Percentiles rank a stretch among this genome's conserved stretches.
These are phyloP conservation scores for Skeletonema grethae DNA, from an alignment of 108 stramenopile species.

Conservation along the genomic window DNA sequence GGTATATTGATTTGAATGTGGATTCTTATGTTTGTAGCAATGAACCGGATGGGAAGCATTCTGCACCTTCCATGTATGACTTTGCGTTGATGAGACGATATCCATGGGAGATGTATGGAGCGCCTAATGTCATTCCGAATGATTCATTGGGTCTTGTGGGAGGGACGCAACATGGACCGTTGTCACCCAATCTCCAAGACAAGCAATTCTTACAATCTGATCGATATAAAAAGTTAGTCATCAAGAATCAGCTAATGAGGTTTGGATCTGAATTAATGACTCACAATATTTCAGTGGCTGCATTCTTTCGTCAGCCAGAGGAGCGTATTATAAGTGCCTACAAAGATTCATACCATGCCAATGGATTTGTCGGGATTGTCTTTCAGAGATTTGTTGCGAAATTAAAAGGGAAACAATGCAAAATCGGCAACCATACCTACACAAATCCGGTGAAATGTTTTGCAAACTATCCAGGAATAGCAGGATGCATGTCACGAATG, in stretches of 20 bases:
- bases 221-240: constrained; percentile 10
- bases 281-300: constrained; percentile 40
- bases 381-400: neutral
- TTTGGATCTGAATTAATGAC: constrained; percentile 34
- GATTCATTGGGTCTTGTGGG: constrained; percentile 37
- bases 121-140: constrained; percentile 25
- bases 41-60: neutral
- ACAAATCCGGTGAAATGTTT: constrained; percentile 44
- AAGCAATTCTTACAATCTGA: neutral
- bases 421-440: constrained; percentile 11
- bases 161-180: constrained; percentile 44
- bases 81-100: constrained; percentile 52
- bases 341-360: constrained; percentile 39
- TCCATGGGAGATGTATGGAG: constrained; percentile 54
- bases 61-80: constrained; percentile 40
- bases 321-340: constrained; percentile 44
- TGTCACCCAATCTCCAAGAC: constrained; percentile 16
- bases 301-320: constrained; percentile 52
- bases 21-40: constrained; percentile 26
- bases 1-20: constrained; percentile 47
- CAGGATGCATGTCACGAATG: constrained; percentile 50
- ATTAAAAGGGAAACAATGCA: neutral
- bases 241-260: constrained; percentile 12
- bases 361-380: constrained; percentile 15
- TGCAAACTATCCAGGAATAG: constrained; percentile 44